Percentiles rank a stretch among this genome's conserved stretches.
Evolutionary conservation across 2,329 filamentous ascomycete genomes (phyloP).

Genomic region (Apiospora marii): DNA sequence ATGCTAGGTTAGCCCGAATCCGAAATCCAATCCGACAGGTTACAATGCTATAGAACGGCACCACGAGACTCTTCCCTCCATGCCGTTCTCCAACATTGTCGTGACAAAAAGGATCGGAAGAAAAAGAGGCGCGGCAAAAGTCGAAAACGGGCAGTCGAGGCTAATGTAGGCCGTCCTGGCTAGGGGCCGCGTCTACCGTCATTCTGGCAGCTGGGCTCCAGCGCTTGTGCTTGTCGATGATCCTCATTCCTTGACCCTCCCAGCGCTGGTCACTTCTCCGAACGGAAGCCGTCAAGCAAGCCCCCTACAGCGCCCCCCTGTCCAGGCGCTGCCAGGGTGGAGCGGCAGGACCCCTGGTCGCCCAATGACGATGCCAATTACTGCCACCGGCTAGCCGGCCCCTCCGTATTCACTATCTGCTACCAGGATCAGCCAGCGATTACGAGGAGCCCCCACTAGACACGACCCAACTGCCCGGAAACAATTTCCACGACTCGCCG

Average conservation of each 20-base stretch:
- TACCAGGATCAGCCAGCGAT: slow-evolving; percentile 6
- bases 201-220: neutral
- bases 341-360: neutral
- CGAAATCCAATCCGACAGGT: neutral
- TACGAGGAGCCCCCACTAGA: slow-evolving; percentile 4
- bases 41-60: neutral
- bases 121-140: neutral
- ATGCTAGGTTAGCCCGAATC: neutral
- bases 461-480: slow-evolving; percentile 1
- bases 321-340: neutral
- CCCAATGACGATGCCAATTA: neutral
- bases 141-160: neutral
- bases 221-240: slow-evolving; percentile 18
- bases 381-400: neutral
- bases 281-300: slow-evolving; percentile 8
- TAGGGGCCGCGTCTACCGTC: slow-evolving; percentile 16
- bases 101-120: neutral
- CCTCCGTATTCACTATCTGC: neutral
- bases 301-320: slow-evolving; percentile 4
- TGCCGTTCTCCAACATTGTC: slow-evolving; percentile 18
- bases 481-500: slow-evolving; percentile 12
- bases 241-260: neutral
- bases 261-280: neutral
- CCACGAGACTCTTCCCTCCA: slow-evolving; percentile 12
- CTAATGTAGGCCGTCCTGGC: slow-evolving; percentile 1